Base-by-base conservation (phyloP, 2,329 filamentous ascomycete genomes). In the Fusarium sp. region DNA sequence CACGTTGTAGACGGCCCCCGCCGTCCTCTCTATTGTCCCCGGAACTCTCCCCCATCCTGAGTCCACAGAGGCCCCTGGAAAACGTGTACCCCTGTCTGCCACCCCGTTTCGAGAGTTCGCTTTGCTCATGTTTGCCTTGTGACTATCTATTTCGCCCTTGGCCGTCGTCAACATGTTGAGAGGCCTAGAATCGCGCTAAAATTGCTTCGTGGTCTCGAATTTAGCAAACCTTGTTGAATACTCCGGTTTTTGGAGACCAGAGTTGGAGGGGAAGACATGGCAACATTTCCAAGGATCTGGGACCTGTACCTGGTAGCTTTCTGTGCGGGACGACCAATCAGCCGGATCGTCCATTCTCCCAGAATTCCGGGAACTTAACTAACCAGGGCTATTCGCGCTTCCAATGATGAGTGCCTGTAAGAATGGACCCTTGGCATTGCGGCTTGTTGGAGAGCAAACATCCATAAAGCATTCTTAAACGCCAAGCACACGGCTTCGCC, bases 1-100 rank as follows among this genome's bases (percentile, higher is more conserved):
- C 36, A 36, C 53, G 43, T 13, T 30, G 15, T 23, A 15, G 52
- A 61, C 48, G 53, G 60, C n/a, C 44, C 50, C 61, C 63, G 57
- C 66, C 59, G 57, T 61, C 55, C 55, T 56, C 60, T 60, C 66
- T 46, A 65, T 71, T 15, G 63, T 73, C 60, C 65, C 68, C 58
- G 52, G 58, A 72, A 50, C 60, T 41, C 39, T 58, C 68, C 54
- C 68, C 57, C 50, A 64, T 62, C 50, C 43, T 46, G 18, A 63
- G 67, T 39, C 70, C 68, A 75, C 67, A 55, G 43, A 61, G 52
- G 62, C 72, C 73, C 73, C 71, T 65, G 73, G 40, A 60, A 59
- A 40, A 48, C 48, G 6, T 52, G 18, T 13, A 54, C 57, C 73
- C 73, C 61, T 73, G 71, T 75, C 73, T 76, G 47, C 43, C 73